These are phyloP conservation scores for Microthyrium microscopicum DNA, from an alignment of 2,329 filamentous ascomycete genomes.

Conservation along the genomic window DNA sequence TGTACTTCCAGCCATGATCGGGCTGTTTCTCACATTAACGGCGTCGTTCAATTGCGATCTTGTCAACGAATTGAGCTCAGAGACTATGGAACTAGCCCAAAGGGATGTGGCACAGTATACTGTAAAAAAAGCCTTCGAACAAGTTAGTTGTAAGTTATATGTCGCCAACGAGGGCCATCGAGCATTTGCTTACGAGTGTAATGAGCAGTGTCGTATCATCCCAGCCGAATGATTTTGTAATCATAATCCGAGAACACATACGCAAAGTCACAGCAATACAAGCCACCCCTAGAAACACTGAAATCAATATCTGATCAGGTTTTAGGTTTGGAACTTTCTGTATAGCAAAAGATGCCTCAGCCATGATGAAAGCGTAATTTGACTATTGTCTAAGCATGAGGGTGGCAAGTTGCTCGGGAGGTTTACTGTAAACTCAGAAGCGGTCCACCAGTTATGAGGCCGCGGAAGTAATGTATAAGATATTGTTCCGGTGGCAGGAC, in stretches of 20 bases:
- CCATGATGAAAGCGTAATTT: too few species aligned
- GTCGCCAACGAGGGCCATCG: too few species aligned
- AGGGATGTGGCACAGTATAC: conserved; percentile 12
- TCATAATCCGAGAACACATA: conserved; percentile 1
- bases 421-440: too few species aligned
- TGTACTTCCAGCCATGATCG: conserved; percentile 9
- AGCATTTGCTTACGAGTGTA: conserved; percentile 16
- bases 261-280: conserved; percentile 5
- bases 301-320: too few species aligned
- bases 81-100: neutral
- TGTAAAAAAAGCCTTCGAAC: conserved; percentile 19
- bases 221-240: conserved; percentile 18
- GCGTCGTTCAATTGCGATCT: conserved; percentile 10
- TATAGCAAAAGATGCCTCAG: too few species aligned
- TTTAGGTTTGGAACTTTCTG: too few species aligned
- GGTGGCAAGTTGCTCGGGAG: too few species aligned
- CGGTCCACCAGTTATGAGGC: too few species aligned
- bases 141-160: too few species aligned
- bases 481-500: too few species aligned
- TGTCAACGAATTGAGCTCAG: conserved; percentile 11
- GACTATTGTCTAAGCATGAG: too few species aligned
- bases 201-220: conserved; percentile 26
- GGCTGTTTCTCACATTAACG: conserved; percentile 11
- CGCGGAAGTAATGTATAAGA: too few species aligned
- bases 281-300: conserved; percentile 6